A percentile compares a stretch with the other conserved stretches of the same genome.
These are phyloP conservation scores for Stachybotrys chartarum DNA, from an alignment of 2,329 filamentous ascomycete species.

Conservation along the genomic window DNA sequence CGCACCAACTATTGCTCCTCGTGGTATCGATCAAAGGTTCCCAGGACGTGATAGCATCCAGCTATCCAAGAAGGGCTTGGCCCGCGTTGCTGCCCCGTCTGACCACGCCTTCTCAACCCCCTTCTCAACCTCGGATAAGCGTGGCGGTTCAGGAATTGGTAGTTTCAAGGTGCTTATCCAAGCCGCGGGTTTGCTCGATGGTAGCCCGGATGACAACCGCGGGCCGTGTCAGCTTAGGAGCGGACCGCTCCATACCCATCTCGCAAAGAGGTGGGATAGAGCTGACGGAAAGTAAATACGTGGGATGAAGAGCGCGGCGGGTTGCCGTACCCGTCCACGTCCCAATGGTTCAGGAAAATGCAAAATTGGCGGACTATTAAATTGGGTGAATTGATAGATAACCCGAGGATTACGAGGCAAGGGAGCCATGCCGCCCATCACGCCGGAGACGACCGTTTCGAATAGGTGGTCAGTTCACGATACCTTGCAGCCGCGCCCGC, in stretches of 20 bases:
- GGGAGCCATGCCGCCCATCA: not conserved
- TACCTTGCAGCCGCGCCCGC: not conserved
- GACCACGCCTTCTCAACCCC: too few species aligned
- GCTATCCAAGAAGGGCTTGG: too few species aligned
- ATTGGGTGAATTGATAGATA: not conserved
- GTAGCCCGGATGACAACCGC: not conserved
- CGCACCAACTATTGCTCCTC: not conserved
- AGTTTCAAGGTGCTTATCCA: too few species aligned
- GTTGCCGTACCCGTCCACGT: not conserved
- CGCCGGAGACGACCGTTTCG: not conserved
- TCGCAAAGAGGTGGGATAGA: not conserved
- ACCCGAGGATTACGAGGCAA: not conserved
- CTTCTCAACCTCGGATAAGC: not conserved
- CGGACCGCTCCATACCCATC: not conserved
- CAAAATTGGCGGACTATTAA: not conserved
- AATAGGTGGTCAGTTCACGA: not conserved
- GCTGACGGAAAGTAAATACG: too few species aligned
- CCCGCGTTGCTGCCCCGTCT: too few species aligned
- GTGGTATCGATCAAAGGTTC: not conserved
- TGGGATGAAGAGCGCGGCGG: too few species aligned
- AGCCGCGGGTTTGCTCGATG: not conserved
- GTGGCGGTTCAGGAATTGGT: too few species aligned
- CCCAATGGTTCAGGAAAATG: not conserved
- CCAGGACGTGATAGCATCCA: too few species aligned
- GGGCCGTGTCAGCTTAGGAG: not conserved